Base-by-base conservation (phyloP, 1,284 basidiomycete genomes). In the Fomitopsis palustris region DNA sequence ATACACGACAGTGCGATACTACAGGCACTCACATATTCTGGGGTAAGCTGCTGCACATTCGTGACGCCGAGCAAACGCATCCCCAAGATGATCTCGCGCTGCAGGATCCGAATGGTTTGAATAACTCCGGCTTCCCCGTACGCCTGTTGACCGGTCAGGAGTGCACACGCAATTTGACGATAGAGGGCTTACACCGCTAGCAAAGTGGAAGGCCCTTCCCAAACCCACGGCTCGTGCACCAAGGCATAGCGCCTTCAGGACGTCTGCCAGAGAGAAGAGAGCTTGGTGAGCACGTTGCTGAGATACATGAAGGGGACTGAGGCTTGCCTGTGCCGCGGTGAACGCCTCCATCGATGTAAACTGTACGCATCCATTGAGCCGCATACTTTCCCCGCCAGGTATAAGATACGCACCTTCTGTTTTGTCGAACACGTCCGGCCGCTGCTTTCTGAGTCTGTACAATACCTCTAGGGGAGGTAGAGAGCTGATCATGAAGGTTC, bases 181-280 rank as follows among this genome's bases (percentile, higher is more conserved):
- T 23, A 16, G 19, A 14, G 23, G 7, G 67, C 84, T 67, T 72
- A 90, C 89, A 67, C 90, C 91, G 75, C 95, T 93, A 1, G 92
- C 93, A 68, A 91, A 96, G 17, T 97, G 78, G 79, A 96, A 95
- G 0, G 91, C 84, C 31, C 95, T 83, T 0, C 95, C 95, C 31
- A 98, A 77, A 1, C 96, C 95, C 7, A 96, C 94, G 4, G 92
- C 94, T 64, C 79, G 90, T 1, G 95, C 96, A 35, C 95, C 96
- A 25, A 98, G 79, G 65, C 93, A 96, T 2, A 98, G 75, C 0
- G 95, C 94, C 74, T 98, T 98, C 56, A 98, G 76, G 8, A 96
- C 87, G 72, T 96, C 94, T 81, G 61, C n/a, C 60, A 17, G 39
- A 54, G 37, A 38, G 51, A 38, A 42, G 61, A 42, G 61, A 37